Base-by-base conservation (phyloP, 805 yeast genomes). In the Teunomyces gatunensis region DNA sequence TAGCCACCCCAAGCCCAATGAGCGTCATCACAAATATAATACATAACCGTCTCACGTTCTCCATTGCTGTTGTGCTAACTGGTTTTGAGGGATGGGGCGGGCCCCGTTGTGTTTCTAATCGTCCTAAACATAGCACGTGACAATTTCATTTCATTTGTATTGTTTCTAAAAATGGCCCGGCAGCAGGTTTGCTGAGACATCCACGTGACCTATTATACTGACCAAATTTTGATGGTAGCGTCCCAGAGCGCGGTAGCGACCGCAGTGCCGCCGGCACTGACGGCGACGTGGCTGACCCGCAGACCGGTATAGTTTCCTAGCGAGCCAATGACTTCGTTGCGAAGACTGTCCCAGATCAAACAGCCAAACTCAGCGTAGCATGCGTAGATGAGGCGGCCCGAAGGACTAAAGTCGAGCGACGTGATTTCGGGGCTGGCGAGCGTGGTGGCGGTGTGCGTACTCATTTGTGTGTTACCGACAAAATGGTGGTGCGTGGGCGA, bases 191-290 rank as follows among this genome's bases (percentile, higher is more conserved):
- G 17, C 17, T 15, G 17, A 2, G 17, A 2, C 17, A 15, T 15
- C 17, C 17, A 18, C 20, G 20, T 18, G 20, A 18, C 20, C 20
- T 18, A 18, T 18, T 4, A 18, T 7, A 57, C 64, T 3, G 79
- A 67, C 90, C 91, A 87, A 1, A 87, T 69, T 54, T 79, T 81
- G 54, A 86, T 75, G 1, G 91, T 81, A 6, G 83, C 66, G 60
- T 89, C 96, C 87, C 95, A 85, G 1, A 92, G 85, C 1, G 87
- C 85, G 1, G 96, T 87, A 47, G 85, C 83, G 7, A 90, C 75
- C 0, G 85, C 90, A 18, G 79, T 60, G 0, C 97, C 96, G 64
- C 89, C 88, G 0, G 83, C 83, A 53, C 90, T 79, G 1, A 84
- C 76, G 33, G 73, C 69, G 2, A 90, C 85, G 54, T 81, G 80